Percentiles rank a stretch among this genome's conserved stretches.
Conservation (phyloP, 2,329 filamentous ascomycete species). For the Exophiala mesophila region DNA sequence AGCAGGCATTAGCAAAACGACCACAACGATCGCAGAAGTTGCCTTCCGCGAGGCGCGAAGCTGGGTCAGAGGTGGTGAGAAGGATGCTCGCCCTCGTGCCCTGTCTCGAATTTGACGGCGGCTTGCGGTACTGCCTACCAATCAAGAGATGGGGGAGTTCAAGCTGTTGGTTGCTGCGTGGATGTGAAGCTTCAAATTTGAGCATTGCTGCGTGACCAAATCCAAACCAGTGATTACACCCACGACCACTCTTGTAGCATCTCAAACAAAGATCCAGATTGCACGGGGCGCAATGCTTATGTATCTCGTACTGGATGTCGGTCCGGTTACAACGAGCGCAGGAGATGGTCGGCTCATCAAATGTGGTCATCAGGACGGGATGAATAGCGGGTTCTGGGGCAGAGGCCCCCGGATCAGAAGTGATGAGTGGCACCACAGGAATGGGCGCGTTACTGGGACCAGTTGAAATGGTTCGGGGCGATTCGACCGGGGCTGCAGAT, state of each 20-base stretch:
- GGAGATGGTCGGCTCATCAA: slow-evolving; percentile 62
- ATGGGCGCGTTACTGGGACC: slow-evolving; percentile 21
- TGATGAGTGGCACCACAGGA: slow-evolving; percentile 26
- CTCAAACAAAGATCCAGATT: slow-evolving; percentile 67
- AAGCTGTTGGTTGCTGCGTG: slow-evolving; percentile 39
- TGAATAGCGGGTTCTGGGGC: slow-evolving; percentile 11
- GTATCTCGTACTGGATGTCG: slow-evolving; percentile 78
- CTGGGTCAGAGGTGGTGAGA: slow-evolving; percentile 48
- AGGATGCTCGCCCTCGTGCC: slow-evolving; percentile 3
- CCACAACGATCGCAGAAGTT: slow-evolving; percentile 78
- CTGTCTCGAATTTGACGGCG: slow-evolving; percentile 13
- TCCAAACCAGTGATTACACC: slow-evolving; percentile 83
- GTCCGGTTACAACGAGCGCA: slow-evolving; percentile 66
- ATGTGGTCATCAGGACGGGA: slow-evolving; percentile 5
- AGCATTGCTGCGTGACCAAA: slow-evolving; percentile 70
- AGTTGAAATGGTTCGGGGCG: slow-evolving; percentile 10
- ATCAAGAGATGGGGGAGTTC: slow-evolving; percentile 51
- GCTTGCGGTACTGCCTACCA: slow-evolving; percentile 41
- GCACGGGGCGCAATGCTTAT: slow-evolving; percentile 76
- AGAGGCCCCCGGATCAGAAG: slow-evolving; percentile 22
- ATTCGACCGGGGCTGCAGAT: slow-evolving; percentile 8
- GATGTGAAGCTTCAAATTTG: slow-evolving; percentile 56
- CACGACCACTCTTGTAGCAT: slow-evolving; percentile 72
- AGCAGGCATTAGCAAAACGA: slow-evolving; percentile 72
- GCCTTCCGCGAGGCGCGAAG: slow-evolving; percentile 65